Conservation (phyloP, 2,329 filamentous ascomycete genomes). For the Hymenoscyphus salicellus region DNA sequence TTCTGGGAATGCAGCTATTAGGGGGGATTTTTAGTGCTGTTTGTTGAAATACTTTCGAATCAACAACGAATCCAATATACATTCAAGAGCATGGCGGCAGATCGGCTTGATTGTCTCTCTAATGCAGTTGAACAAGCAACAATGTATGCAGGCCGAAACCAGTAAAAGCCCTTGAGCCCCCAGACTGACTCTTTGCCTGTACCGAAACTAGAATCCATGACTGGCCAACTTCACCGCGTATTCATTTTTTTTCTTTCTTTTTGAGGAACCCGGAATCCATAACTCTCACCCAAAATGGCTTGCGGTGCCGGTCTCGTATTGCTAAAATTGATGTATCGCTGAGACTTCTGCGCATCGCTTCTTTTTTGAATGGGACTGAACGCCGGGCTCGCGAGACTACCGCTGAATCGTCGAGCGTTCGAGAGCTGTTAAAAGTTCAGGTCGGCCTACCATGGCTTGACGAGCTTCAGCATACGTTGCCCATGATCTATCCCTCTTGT, state of each 20-base stretch:
- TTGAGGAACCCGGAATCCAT: conserved; percentile 31
- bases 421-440: conserved; percentile 85
- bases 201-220: conserved; percentile 18
- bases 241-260: conserved; percentile 14
- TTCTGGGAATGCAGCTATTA: conserved; percentile 2
- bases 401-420: conserved; percentile 56
- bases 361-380: conserved; percentile 23
- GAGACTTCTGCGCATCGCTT: conserved; percentile 10
- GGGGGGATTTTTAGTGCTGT: conserved; percentile 2
- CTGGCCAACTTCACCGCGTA: conserved; percentile 26
- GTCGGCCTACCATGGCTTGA: conserved; percentile 70
- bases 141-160: conserved; percentile 26
- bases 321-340: conserved; percentile 7
- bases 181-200: conserved; percentile 13
- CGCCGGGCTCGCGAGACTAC: conserved; percentile 40
- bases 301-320: conserved; percentile 13
- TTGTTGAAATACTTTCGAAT: conserved; percentile 19
- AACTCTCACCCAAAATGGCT: conserved; percentile 23
- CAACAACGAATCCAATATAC: conserved; percentile 25
- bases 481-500: conserved; percentile 89
- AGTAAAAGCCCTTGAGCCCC: background rate
- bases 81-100: conserved; percentile 32
- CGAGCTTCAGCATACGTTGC: conserved; percentile 81
- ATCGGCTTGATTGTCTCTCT: conserved; percentile 37
- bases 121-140: conserved; percentile 32